These are phyloP conservation scores for Backusella parvicylindrica DNA, from an alignment of 192 early-diverging fungal species.

Conservation along the genomic window DNA sequence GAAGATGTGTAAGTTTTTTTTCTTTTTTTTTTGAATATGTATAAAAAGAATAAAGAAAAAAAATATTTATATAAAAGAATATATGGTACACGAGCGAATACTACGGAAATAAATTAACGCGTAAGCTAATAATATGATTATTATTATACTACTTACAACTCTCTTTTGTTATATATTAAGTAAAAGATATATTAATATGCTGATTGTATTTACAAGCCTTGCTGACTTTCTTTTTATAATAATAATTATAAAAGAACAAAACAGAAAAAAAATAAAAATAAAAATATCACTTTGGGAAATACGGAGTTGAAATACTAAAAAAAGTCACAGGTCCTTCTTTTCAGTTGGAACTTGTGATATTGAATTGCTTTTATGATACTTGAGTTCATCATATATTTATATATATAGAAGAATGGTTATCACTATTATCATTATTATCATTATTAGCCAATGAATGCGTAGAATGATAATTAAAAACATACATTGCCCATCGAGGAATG, in stretches of 20 bases:
- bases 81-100: not conserved
- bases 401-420: too few relatives aligned
- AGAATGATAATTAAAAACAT: too few relatives aligned
- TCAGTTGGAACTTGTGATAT: not conserved
- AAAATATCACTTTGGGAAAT: not conserved
- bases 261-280: not conserved
- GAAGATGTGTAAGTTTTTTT: not conserved
- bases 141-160: not conserved
- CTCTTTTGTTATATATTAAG: not conserved
- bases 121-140: not conserved
- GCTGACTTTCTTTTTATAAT: not conserved
- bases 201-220: not conserved
- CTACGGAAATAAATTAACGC: not conserved
- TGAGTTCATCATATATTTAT: too few relatives aligned
- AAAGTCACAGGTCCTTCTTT: not conserved
- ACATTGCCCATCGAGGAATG: too few relatives aligned
- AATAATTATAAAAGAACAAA: not conserved
- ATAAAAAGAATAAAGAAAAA: not conserved
- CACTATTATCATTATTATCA: too few relatives aligned
- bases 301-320: not conserved
- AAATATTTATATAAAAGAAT: not conserved
- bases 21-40: not conserved
- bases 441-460: too few relatives aligned
- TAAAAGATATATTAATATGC: not conserved
- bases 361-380: not conserved